Conservation (phyloP, 1,284 basidiomycete genomes). For the Athelia sp. region DNA sequence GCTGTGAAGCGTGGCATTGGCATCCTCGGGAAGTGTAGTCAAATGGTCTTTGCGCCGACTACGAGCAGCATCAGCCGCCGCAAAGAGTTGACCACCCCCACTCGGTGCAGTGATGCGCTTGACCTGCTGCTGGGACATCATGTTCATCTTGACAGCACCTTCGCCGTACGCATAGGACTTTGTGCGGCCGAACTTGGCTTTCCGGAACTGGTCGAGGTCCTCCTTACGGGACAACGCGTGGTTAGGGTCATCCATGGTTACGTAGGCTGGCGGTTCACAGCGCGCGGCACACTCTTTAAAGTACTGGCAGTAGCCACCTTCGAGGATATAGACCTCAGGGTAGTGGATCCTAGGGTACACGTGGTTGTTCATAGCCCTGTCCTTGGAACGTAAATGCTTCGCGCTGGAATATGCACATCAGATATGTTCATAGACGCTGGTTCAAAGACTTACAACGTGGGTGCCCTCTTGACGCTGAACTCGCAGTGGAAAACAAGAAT, state of each 20-base stretch:
- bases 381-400: constrained; percentile 86
- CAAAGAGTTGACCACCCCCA: constrained; percentile 49
- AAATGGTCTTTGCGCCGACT: constrained; percentile 43
- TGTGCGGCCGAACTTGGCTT: constrained; percentile 79
- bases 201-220: constrained; percentile 90
- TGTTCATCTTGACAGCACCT: constrained; percentile 32
- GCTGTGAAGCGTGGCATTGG: constrained; percentile 46
- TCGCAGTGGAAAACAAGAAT: constrained; percentile 98
- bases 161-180: constrained; percentile 89
- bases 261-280: constrained; percentile 82
- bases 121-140: constrained; percentile 33
- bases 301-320: constrained; percentile 93
- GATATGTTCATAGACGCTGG: background rate
- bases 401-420: constrained; percentile 48
- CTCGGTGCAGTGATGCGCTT: constrained; percentile 62
- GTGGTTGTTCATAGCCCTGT: constrained; percentile 84
- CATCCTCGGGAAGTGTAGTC: constrained; percentile 62
- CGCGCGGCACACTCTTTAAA: constrained; percentile 62
- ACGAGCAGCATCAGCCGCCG: constrained; percentile 56
- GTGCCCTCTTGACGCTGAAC: constrained; percentile 92
- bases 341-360: constrained; percentile 93
- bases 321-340: constrained; percentile 95
- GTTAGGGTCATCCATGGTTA: constrained; percentile 91
- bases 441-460: constrained; percentile 74
- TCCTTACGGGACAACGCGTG: constrained; percentile 76